These are phyloP conservation scores for Viola odorata DNA, from an alignment of 345 rosid species.

Conservation along the genomic window DNA sequence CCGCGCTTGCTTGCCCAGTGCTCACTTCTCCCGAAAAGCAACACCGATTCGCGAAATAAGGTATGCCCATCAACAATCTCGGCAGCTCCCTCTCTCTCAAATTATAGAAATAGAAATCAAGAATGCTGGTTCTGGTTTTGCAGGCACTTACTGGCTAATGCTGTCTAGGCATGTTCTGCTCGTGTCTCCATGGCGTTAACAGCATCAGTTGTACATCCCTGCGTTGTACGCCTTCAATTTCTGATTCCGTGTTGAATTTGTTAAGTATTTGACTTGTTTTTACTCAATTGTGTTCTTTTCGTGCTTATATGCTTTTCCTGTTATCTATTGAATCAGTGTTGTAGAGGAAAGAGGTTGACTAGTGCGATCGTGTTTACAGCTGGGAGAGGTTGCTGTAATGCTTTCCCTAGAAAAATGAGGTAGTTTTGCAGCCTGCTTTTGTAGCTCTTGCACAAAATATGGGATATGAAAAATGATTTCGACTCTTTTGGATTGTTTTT, in stretches of 20 bases:
- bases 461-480: background rate
- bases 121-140: background rate
- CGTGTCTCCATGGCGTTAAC: slow-evolving; percentile 13
- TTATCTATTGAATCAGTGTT: slow-evolving; percentile 29
- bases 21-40: too few relatives aligned
- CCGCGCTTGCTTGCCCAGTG: too few relatives aligned
- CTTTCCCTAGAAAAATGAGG: slow-evolving; percentile 39
- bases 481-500: background rate
- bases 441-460: slow-evolving; percentile 1
- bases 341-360: slow-evolving; percentile 34
- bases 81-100: background rate
- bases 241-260: background rate
- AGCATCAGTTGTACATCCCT: slow-evolving; percentile 14
- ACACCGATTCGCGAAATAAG: background rate
- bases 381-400: slow-evolving; percentile 36
- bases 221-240: slow-evolving; percentile 6
- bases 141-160: slow-evolving; percentile 4
- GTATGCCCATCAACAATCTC: background rate
- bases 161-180: background rate
- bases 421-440: slow-evolving; percentile 5
- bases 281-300: background rate
- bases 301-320: background rate
- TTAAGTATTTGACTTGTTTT: background rate
- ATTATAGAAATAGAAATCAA: too few relatives aligned
- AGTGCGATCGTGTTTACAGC: slow-evolving; percentile 35